phyloP scores from a whole-genome alignment of 306 rosid genomes.

The Glycine soja region DNA sequence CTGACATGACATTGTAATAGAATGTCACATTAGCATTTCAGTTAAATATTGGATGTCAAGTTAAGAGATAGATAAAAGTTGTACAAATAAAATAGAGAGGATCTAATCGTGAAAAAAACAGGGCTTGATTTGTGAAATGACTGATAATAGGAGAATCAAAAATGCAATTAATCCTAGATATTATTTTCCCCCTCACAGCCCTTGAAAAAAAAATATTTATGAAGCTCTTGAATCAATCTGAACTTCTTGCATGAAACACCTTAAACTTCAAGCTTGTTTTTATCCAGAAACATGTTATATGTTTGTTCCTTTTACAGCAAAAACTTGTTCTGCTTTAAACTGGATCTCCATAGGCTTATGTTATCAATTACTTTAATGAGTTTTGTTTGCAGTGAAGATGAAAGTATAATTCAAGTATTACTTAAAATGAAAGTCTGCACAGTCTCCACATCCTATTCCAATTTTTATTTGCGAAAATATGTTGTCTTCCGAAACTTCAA shows the following conservation, averaged over 20 bases:
- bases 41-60: background rate
- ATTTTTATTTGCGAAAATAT: conserved; percentile 1
- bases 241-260: background rate
- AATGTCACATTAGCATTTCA: background rate
- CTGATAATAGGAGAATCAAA: too few relatives aligned
- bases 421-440: background rate
- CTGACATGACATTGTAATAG: background rate
- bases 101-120: too few relatives aligned
- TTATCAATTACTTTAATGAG: background rate
- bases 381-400: conserved; percentile 21
- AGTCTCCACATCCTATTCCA: background rate
- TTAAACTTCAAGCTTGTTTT: conserved; percentile 1
- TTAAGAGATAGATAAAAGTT: background rate
- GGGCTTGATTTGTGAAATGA: too few relatives aligned
- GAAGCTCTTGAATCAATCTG: background rate
- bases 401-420: too few relatives aligned
- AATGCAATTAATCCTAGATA: background rate
- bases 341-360: background rate
- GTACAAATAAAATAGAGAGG: background rate
- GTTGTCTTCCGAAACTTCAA: conserved; percentile 14
- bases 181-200: background rate
- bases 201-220: background rate
- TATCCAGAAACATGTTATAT: background rate
- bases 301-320: background rate
- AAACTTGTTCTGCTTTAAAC: background rate